phyloP scores from a whole-genome alignment of 192 early-diverging fungal genomes.

The Linnemannia exigua region DNA sequence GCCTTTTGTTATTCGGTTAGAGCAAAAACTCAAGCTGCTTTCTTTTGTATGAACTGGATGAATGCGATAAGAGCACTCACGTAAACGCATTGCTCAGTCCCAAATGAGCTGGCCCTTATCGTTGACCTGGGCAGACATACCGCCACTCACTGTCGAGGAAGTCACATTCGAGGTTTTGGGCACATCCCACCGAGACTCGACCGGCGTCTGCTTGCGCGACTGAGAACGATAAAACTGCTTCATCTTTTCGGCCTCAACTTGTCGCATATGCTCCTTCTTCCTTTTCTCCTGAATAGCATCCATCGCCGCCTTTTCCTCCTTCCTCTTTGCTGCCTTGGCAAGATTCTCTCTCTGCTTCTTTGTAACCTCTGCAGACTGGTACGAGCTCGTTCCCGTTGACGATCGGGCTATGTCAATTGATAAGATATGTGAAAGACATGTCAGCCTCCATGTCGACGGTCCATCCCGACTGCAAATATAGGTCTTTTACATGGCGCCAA shows the following conservation, averaged over 20 bases:
- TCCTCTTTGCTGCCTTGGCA: constrained; percentile 65
- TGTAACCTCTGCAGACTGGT: constrained; percentile 59
- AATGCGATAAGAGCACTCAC: too few relatives aligned
- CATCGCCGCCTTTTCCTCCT: constrained; percentile 64
- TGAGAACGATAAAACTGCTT: constrained; percentile 61
- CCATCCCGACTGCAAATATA: neutral
- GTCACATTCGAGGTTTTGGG: constrained; percentile 33
- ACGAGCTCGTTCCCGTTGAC: constrained; percentile 16
- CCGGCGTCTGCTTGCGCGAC: constrained; percentile 43
- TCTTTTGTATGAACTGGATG: neutral
- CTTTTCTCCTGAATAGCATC: constrained; percentile 70
- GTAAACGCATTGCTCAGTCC: too few relatives aligned
- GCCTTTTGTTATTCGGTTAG: too few relatives aligned
- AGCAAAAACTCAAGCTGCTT: too few relatives aligned
- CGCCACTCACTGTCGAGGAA: constrained; percentile 43
- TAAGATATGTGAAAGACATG: neutral
- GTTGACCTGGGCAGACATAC: constrained; percentile 42
- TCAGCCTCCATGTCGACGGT: neutral
- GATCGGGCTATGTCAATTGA: constrained; percentile 31
- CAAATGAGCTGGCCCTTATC: constrained; percentile 60
- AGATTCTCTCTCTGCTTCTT: constrained; percentile 77
- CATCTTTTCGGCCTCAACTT: constrained; percentile 60
- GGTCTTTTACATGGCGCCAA: neutral
- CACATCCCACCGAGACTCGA: constrained; percentile 55
- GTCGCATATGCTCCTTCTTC: constrained; percentile 67